These are phyloP conservation scores for Schoenoplectus tabernaemontani DNA, from an alignment of 202 grass and related monocot genomes.

Conservation along the genomic window DNA sequence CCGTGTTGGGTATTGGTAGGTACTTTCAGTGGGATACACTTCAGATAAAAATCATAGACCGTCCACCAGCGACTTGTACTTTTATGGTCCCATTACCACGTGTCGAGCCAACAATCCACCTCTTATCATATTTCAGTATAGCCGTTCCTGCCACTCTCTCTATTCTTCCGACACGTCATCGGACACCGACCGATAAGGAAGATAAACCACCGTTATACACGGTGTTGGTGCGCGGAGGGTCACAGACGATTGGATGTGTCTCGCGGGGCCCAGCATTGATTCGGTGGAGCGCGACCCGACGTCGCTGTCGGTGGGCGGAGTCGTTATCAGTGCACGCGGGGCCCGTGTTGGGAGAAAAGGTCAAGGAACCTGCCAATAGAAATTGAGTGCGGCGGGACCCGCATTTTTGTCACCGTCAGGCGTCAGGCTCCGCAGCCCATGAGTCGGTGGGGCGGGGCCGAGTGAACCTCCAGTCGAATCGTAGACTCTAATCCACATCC, in stretches of 20 bases:
- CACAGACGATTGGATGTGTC: neutral
- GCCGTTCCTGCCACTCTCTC: neutral
- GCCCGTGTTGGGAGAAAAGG: slow-evolving; percentile 14
- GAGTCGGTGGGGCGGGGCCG: slow-evolving; percentile 19
- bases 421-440: neutral
- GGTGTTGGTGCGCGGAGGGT: neutral
- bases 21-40: slow-evolving; percentile 23
- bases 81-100: slow-evolving; percentile 7
- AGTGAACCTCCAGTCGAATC: neutral
- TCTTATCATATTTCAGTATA: neutral
- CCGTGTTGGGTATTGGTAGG: neutral
- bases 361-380: slow-evolving; percentile 47
- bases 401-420: slow-evolving; percentile 36
- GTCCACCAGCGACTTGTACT: too few relatives aligned
- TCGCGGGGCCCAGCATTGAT: slow-evolving; percentile 26
- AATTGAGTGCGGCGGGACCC: slow-evolving; percentile 20
- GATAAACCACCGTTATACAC: too few relatives aligned
- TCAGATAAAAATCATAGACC: neutral
- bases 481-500: too few relatives aligned
- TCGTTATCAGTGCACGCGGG: slow-evolving; percentile 4
- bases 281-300: slow-evolving; percentile 12
- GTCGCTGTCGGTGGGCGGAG: slow-evolving; percentile 23
- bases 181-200: too few relatives aligned
- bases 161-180: neutral
- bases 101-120: neutral